Percentiles rank a stretch among this genome's conserved stretches.
These are phyloP conservation scores for Pyrus betulifolia DNA, from an alignment of 306 rosid species.

Conservation along the genomic window DNA sequence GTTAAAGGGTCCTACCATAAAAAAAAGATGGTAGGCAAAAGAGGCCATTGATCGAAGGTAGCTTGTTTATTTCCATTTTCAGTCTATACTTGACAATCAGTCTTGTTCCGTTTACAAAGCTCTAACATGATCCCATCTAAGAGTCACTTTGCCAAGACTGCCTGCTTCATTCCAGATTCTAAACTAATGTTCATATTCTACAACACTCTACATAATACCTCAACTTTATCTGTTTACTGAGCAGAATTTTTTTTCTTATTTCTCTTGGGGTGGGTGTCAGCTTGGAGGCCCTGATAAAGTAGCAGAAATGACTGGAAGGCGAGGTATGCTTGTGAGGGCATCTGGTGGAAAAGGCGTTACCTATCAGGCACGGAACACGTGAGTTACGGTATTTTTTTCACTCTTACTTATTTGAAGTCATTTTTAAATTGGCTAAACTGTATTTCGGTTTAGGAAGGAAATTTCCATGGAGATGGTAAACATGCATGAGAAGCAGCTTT, in stretches of 20 bases:
- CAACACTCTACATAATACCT: background rate
- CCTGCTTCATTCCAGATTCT: background rate
- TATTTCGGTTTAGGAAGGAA: conserved; percentile 57
- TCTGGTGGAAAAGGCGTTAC: conserved; percentile 92
- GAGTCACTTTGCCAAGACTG: background rate
- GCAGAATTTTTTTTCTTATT: conserved; percentile 2
- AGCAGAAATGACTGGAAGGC: conserved; percentile 97
- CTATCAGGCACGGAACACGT: conserved; percentile 96
- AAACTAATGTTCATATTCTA: background rate
- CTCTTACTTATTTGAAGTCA: background rate
- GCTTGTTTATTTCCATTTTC: background rate
- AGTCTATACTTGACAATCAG: background rate
- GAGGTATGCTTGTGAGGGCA: conserved; percentile 99
- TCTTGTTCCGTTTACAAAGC: background rate
- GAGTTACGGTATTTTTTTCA: conserved; percentile 32
- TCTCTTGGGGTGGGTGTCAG: conserved; percentile 27
- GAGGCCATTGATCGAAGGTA: background rate
- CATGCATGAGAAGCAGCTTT: conserved; percentile 97
- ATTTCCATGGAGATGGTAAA: conserved; percentile 98
- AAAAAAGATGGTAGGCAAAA: background rate
- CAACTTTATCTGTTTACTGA: background rate
- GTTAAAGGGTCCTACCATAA: background rate
- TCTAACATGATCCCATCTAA: background rate
- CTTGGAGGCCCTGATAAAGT: conserved; percentile 97
- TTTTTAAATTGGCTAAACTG: conserved; percentile 11